These are phyloP conservation scores for Lactifluus subvellereus DNA, from an alignment of 768 basidiomycete genomes.

Conservation along the genomic window DNA sequence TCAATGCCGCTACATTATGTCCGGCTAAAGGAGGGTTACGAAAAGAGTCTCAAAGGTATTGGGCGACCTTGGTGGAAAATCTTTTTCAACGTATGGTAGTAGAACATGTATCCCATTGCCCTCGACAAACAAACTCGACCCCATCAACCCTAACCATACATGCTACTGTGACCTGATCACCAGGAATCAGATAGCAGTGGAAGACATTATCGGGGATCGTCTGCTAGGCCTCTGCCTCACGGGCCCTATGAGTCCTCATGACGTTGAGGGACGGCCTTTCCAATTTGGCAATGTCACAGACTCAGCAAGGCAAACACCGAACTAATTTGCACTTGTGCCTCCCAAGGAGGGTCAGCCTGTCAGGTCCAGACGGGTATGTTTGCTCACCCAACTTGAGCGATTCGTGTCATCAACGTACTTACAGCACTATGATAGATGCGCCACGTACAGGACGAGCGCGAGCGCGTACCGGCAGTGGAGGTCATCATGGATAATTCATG, in stretches of 20 bases:
- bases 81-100: conserved; percentile 73
- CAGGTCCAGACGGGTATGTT: background rate
- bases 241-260: too few species aligned
- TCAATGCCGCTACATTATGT: conserved; percentile 71
- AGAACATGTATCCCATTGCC: background rate
- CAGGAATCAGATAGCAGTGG: too few species aligned
- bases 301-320: background rate
- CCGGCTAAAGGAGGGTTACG: conserved; percentile 64
- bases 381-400: background rate
- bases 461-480: background rate
- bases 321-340: background rate
- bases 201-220: too few species aligned
- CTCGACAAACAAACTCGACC: too few species aligned
- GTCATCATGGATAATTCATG: background rate
- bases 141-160: background rate
- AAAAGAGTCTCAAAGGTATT: conserved; percentile 72
- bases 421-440: background rate
- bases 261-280: background rate
- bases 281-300: conserved; percentile 10
- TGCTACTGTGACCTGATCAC: too few species aligned
- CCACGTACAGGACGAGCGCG: background rate
- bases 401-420: background rate
- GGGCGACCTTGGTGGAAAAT: conserved; percentile 80
- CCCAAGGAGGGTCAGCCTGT: too few species aligned
- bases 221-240: too few species aligned